phyloP scores from a whole-genome alignment of 2,329 filamentous ascomycete genomes.

The Aspergillus fumigatiaffinis region DNA sequence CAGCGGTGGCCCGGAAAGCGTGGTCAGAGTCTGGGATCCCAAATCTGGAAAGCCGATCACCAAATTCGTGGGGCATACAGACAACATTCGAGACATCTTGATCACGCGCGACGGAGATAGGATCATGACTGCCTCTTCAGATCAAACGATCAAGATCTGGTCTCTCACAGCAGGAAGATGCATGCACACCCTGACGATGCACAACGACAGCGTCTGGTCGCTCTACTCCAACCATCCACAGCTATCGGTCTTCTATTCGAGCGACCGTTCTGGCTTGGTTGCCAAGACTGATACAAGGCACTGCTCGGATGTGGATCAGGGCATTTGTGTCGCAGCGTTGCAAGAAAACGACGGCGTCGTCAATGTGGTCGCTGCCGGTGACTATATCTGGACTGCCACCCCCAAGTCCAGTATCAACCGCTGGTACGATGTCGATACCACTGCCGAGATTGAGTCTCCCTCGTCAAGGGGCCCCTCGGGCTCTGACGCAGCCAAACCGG shows the following conservation, averaged over 20 bases:
- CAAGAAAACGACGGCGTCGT: slow-evolving; percentile 76
- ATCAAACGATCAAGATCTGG: slow-evolving; percentile 98
- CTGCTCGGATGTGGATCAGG: slow-evolving; percentile 75
- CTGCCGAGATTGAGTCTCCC: slow-evolving; percentile 58
- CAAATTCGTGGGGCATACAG: slow-evolving; percentile 94
- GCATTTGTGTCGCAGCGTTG: slow-evolving; percentile 81
- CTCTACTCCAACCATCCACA: slow-evolving; percentile 83
- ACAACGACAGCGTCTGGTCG: slow-evolving; percentile 97
- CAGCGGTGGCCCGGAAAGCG: slow-evolving; percentile 89
- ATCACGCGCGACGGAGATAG: slow-evolving; percentile 85
- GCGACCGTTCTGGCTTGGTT: slow-evolving; percentile 86
- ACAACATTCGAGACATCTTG: slow-evolving; percentile 87
- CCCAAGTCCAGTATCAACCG: slow-evolving; percentile 88
- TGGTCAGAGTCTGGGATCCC: slow-evolving; percentile 87
- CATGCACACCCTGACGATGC: slow-evolving; percentile 98
- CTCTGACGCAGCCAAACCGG: slow-evolving; percentile 25
- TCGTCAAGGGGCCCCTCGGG: slow-evolving; percentile 41
- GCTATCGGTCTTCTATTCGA: slow-evolving; percentile 88
- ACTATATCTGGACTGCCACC: slow-evolving; percentile 86
- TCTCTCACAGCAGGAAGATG: slow-evolving; percentile 91
- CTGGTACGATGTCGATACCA: slow-evolving; percentile 82
- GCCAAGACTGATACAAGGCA: slow-evolving; percentile 90
- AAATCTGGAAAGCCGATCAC: slow-evolving; percentile 85
- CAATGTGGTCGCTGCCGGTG: slow-evolving; percentile 60
- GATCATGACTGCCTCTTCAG: slow-evolving; percentile 89